Conservation (phyloP, 2,329 filamentous ascomycete genomes). For the Epicoccum nigrum region DNA sequence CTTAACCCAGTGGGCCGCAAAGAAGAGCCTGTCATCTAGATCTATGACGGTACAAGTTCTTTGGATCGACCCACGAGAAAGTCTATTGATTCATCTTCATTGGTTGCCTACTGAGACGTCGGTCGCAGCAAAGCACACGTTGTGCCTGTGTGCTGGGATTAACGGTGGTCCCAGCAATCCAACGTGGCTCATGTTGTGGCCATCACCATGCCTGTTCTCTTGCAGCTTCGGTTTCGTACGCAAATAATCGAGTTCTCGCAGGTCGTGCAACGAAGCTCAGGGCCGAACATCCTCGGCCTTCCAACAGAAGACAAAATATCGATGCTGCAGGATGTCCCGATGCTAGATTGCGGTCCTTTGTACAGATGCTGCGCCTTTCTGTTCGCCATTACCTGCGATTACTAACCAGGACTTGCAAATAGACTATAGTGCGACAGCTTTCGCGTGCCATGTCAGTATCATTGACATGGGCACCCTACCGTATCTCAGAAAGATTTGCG, state of each 20-base stretch:
- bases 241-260: slow-evolving; percentile 4
- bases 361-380: slow-evolving; percentile 13
- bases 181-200: slow-evolving; percentile 43
- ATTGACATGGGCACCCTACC: slow-evolving; percentile 25
- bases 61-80: not conserved
- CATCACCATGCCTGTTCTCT: slow-evolving; percentile 29
- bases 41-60: slow-evolving; percentile 16
- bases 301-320: slow-evolving; percentile 14
- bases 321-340: slow-evolving; percentile 23
- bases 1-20: slow-evolving; percentile 2
- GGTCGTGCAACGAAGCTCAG: slow-evolving; percentile 17
- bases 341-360: slow-evolving; percentile 20
- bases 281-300: slow-evolving; percentile 19
- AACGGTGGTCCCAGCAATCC: slow-evolving; percentile 47
- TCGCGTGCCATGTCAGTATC: slow-evolving; percentile 14
- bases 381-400: slow-evolving; percentile 7
- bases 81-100: not conserved
- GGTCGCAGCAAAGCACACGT: slow-evolving; percentile 33
- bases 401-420: not conserved
- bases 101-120: slow-evolving; percentile 27
- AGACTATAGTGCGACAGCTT: slow-evolving; percentile 22
- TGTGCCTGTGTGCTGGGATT: slow-evolving; percentile 41
- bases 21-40: slow-evolving; percentile 25
- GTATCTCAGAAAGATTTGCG: slow-evolving; percentile 28
- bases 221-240: slow-evolving; percentile 20